phyloP scores from a whole-genome alignment of 2,329 filamentous ascomycete species.

The Ascochyta rabiei region DNA sequence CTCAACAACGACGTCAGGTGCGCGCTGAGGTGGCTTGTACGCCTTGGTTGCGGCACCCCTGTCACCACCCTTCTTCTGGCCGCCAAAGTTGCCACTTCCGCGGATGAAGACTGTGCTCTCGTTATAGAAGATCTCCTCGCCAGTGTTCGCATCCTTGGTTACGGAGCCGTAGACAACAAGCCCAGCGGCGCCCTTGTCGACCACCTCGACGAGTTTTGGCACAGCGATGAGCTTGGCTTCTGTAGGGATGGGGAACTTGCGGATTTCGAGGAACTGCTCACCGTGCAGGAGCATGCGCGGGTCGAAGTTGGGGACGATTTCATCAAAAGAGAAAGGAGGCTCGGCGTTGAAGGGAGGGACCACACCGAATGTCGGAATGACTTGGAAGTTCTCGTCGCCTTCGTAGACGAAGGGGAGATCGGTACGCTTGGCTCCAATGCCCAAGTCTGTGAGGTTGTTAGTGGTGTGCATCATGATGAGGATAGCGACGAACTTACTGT shows the following conservation, averaged over 20 bases:
- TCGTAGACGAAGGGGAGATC: slow-evolving; percentile 91
- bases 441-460: slow-evolving; percentile 64
- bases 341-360: slow-evolving; percentile 89
- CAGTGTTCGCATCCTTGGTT: slow-evolving; percentile 82
- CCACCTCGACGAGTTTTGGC: slow-evolving; percentile 85
- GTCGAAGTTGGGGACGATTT: slow-evolving; percentile 92
- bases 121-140: slow-evolving; percentile 95
- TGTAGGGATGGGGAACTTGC: slow-evolving; percentile 90
- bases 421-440: slow-evolving; percentile 86
- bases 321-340: slow-evolving; percentile 77
- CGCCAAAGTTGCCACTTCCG: slow-evolving; percentile 88
- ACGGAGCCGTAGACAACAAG: slow-evolving; percentile 80
- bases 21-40: slow-evolving; percentile 77
- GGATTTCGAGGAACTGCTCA: slow-evolving; percentile 96
- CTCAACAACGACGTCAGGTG: slow-evolving; percentile 82
- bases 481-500: slow-evolving; percentile 59
- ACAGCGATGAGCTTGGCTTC: slow-evolving; percentile 75
- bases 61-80: slow-evolving; percentile 75
- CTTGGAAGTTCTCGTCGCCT: slow-evolving; percentile 89
- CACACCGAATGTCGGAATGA: slow-evolving; percentile 92
- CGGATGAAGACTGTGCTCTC: slow-evolving; percentile 92
- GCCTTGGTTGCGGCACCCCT: slow-evolving; percentile 79
- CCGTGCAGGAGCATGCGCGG: slow-evolving; percentile 99
- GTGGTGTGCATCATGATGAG: slow-evolving; percentile 1
- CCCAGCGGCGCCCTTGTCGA: slow-evolving; percentile 93